Base-by-base conservation (phyloP, 441 rosid species). In the Brassica hybrid region DNA sequence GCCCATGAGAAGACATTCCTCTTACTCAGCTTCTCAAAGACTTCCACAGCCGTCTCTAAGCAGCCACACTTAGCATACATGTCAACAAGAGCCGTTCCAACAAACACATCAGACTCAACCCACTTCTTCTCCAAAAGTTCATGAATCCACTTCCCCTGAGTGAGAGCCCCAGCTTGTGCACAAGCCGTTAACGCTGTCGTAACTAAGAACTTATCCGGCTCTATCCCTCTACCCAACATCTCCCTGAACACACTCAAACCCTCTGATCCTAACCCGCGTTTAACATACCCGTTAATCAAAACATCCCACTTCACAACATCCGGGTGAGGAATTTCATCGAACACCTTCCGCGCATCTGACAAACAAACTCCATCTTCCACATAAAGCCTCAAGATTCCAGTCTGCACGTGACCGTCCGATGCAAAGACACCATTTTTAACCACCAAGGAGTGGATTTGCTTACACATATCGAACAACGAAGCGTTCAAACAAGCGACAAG, bases 61-160 rank as follows among this genome's bases (percentile, higher is more conserved):
- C 83, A 85, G 36, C 93, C 91, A 81, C 91, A 86, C 66, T 87
- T 89, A 7, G 85, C 85, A 79, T 87, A 85, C 93, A 86, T 85
- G 70, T 86, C 89, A 78, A 86, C 87, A 16, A 88, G 88, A 0
- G 90, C 83, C 1, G 90, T 88, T 7, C 89, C 90, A 2, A 82
- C 30, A 78, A 83, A 84, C 0, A 87, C 81, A 67, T 86, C 90
- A 9, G 21, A 57, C 56, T 74, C 78, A 60, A 83, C 14, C 36
- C 70, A 78, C 25, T 52, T 83, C 56, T 60, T 84, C 83, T 78
- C 81, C 50, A 82, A 2, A 48, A 82, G 16, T 68, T 87, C 88
- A 68, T 86, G 89, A 75, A 88, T 80, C 92, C 87, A 88, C 63
- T 79, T 83, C 73, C 92, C 89, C 17, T 87, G 88, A 79, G 61